These are phyloP conservation scores for Brassica juncea DNA, from an alignment of 345 rosid genomes.

Conservation along the genomic window DNA sequence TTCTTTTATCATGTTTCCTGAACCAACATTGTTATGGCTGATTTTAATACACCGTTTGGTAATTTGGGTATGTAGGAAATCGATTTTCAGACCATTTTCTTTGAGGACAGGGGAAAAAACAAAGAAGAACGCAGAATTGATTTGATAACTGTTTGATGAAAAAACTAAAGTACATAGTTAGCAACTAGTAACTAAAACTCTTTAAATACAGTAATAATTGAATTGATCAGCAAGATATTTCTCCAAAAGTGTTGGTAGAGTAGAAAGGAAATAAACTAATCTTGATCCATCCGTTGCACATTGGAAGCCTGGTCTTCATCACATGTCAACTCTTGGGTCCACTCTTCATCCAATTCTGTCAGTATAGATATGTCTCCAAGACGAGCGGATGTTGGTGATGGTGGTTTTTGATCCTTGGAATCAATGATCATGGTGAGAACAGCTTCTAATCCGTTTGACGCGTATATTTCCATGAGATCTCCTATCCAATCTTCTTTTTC, in stretches of 20 bases:
- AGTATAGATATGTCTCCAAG: neutral
- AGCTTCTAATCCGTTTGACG: neutral
- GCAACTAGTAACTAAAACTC: neutral
- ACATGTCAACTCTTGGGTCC: neutral
- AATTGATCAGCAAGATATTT: too few species aligned
- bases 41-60: neutral
- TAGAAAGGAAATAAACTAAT: neutral
- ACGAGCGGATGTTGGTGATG: neutral
- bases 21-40: neutral
- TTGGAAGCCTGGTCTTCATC: neutral
- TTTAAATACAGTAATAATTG: neutral
- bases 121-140: neutral
- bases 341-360: neutral
- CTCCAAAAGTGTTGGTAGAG: too few species aligned
- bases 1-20: neutral
- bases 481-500: neutral
- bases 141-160: neutral
- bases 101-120: neutral
- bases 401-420: neutral
- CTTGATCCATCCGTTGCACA: neutral
- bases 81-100: neutral
- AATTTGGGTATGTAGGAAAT: neutral
- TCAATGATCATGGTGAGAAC: neutral
- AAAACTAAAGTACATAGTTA: neutral
- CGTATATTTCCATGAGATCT: neutral